Percentiles rank a stretch among this genome's conserved stretches.
Evolutionary conservation across 441 rosid species (phyloP).

Genomic region (Pelargonium australe): DNA sequence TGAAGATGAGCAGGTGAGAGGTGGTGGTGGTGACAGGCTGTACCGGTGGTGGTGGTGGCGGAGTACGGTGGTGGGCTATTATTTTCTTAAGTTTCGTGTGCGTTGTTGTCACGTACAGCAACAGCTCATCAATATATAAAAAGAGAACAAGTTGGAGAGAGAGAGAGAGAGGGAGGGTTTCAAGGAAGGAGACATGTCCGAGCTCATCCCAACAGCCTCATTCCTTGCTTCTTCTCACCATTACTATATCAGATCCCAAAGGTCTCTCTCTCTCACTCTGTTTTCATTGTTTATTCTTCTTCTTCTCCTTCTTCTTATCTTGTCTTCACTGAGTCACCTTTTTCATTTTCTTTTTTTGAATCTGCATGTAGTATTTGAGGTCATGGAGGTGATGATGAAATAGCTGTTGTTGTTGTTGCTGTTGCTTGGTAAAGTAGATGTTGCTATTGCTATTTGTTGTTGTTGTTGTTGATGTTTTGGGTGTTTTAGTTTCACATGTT

Average conservation of each 20-base stretch:
- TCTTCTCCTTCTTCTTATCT: not conserved
- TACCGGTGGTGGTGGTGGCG: not conserved
- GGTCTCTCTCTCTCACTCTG: conserved; percentile 19
- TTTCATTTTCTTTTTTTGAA: not conserved
- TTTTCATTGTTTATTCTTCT: conserved; percentile 1
- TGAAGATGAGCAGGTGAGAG: not conserved
- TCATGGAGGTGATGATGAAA: conserved; percentile 11
- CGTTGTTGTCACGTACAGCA: not conserved
- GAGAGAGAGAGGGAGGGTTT: conserved; percentile 5
- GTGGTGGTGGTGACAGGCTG: not conserved
- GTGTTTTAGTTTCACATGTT: conserved; percentile 3
- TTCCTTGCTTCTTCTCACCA: conserved; percentile 25
- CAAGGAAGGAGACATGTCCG: conserved; percentile 41
- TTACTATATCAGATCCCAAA: conserved; percentile 24
- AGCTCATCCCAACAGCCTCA: conserved; percentile 32
- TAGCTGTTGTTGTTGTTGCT: conserved; percentile 12
- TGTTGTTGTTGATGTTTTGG: conserved; percentile 4
- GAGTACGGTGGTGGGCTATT: not conserved
- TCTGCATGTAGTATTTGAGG: conserved; percentile 25
- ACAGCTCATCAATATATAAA: not conserved
- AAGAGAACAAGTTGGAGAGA: not conserved
- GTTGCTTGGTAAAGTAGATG: conserved; percentile 17
- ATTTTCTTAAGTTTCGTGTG: not conserved
- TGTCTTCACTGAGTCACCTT: not conserved
- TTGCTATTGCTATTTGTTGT: not conserved